These are phyloP conservation scores for Mrakiaceae sp. DNA, from an alignment of 1,284 basidiomycete genomes.

Conservation along the genomic window DNA sequence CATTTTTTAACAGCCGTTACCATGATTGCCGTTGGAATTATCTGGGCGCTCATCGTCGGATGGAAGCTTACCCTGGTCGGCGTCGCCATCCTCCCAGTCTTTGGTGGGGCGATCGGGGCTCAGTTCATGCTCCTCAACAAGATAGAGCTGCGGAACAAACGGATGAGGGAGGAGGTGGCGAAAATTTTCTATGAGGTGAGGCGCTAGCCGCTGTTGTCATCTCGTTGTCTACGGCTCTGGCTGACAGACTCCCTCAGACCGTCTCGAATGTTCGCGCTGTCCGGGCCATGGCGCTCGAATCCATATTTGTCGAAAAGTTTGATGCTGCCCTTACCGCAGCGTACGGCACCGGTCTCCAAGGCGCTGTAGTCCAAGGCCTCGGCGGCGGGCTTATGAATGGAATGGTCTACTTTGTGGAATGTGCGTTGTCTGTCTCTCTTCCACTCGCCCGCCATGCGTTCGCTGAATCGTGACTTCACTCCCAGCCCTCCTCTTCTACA, in stretches of 20 bases:
- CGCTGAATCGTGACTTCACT: neutral
- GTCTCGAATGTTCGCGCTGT: slow-evolving; percentile 78
- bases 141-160: slow-evolving; percentile 70
- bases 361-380: slow-evolving; percentile 72
- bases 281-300: slow-evolving; percentile 77
- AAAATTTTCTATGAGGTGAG: slow-evolving; percentile 74
- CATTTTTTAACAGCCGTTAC: slow-evolving; percentile 60
- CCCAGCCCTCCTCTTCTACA: slow-evolving; percentile 72
- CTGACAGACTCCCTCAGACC: slow-evolving; percentile 39
- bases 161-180: slow-evolving; percentile 69
- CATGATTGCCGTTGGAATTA: slow-evolving; percentile 71
- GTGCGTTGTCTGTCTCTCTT: slow-evolving; percentile 24
- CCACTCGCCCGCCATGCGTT: neutral
- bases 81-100: slow-evolving; percentile 73
- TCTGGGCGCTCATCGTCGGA: slow-evolving; percentile 76
- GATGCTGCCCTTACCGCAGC: slow-evolving; percentile 50
- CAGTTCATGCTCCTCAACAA: slow-evolving; percentile 58
- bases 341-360: slow-evolving; percentile 54
- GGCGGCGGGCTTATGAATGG: slow-evolving; percentile 68
- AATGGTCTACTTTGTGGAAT: slow-evolving; percentile 73
- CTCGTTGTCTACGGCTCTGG: neutral
- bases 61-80: slow-evolving; percentile 94
- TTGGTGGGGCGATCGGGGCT: slow-evolving; percentile 57
- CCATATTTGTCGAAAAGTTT: slow-evolving; percentile 60
- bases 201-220: slow-evolving; percentile 19